phyloP scores from a whole-genome alignment of 331 rosid species.

The Spiraea crenata region DNA sequence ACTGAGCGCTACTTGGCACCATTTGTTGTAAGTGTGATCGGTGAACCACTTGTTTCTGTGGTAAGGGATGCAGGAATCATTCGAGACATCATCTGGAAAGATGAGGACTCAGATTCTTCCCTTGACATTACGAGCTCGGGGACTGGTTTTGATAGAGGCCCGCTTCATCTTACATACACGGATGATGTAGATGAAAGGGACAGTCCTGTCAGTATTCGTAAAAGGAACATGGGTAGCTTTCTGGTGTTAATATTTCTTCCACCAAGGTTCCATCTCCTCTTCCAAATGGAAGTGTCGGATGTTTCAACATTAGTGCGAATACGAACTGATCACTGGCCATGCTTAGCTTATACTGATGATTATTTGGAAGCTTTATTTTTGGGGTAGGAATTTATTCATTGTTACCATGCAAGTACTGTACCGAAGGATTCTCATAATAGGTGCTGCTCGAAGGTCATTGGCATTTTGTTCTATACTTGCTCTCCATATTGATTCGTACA shows the following conservation, averaged over 20 bases:
- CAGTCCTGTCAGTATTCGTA: constrained; percentile 33
- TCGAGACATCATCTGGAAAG: constrained; percentile 65
- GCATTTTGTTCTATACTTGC: constrained; percentile 21
- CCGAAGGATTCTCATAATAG: constrained; percentile 1
- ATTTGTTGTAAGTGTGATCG: constrained; percentile 75
- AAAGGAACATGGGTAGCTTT: constrained; percentile 67
- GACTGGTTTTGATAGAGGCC: constrained; percentile 43
- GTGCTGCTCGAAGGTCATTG: background rate
- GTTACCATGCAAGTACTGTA: background rate
- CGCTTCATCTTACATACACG: constrained; percentile 70
- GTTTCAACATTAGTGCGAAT: constrained; percentile 85
- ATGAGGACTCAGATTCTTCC: constrained; percentile 39
- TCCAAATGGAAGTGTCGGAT: constrained; percentile 90
- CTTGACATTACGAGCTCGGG: constrained; percentile 32
- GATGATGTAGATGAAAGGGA: constrained; percentile 51
- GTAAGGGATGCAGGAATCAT: constrained; percentile 72
- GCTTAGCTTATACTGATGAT: constrained; percentile 95
- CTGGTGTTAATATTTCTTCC: constrained; percentile 87
- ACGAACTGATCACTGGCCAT: constrained; percentile 97
- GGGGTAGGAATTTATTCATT: constrained; percentile 29
- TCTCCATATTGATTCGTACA: constrained; percentile 11
- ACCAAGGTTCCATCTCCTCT: constrained; percentile 94
- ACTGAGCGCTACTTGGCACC: constrained; percentile 68
- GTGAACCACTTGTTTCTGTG: constrained; percentile 64
- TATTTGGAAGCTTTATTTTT: constrained; percentile 89